A percentile compares a stretch with the other conserved stretches of the same genome.
Conservation (phyloP, 345 rosid species). For the Lumnitzera littorea region DNA sequence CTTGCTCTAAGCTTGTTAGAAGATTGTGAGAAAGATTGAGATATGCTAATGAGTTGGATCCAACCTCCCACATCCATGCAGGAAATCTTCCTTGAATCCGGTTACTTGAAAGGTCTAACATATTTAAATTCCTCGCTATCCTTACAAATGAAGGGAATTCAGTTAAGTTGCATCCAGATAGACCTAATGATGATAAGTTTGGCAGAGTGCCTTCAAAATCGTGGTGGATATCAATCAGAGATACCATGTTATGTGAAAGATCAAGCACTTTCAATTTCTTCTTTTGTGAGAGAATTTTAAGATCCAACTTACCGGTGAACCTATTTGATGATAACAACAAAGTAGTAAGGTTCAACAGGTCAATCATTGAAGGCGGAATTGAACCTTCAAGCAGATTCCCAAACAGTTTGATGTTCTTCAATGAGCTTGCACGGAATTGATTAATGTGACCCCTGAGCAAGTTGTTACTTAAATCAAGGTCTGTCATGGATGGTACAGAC, state of each 20-base stretch:
- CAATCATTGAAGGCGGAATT: constrained; percentile 16
- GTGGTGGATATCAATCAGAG: background rate
- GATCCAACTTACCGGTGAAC: constrained; percentile 13
- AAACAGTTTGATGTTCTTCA: background rate
- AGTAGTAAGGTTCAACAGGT: constrained; percentile 8
- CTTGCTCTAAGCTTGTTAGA: background rate
- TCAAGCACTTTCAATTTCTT: constrained; percentile 1
- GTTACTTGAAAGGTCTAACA: constrained; percentile 4
- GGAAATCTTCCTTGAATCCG: constrained; percentile 18
- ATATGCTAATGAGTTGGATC: background rate
- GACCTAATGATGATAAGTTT: background rate
- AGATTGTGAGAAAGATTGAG: constrained; percentile 8
- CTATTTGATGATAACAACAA: constrained; percentile 15
- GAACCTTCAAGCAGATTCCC: constrained; percentile 15
- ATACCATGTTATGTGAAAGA: constrained; percentile 10
- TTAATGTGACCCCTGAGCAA: background rate
- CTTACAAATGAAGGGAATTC: constrained; percentile 9
- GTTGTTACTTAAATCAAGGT: constrained; percentile 8
- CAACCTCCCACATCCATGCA: constrained; percentile 3
- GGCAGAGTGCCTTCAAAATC: background rate
- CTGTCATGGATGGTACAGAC: constrained; percentile 9
- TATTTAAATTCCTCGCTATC: background rate
- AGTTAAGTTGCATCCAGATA: background rate
- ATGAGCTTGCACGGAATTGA: background rate
- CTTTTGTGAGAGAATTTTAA: constrained; percentile 8